These are phyloP conservation scores for Sordaria brevicollis DNA, from an alignment of 495 filamentous ascomycete genomes.

Conservation along the genomic window DNA sequence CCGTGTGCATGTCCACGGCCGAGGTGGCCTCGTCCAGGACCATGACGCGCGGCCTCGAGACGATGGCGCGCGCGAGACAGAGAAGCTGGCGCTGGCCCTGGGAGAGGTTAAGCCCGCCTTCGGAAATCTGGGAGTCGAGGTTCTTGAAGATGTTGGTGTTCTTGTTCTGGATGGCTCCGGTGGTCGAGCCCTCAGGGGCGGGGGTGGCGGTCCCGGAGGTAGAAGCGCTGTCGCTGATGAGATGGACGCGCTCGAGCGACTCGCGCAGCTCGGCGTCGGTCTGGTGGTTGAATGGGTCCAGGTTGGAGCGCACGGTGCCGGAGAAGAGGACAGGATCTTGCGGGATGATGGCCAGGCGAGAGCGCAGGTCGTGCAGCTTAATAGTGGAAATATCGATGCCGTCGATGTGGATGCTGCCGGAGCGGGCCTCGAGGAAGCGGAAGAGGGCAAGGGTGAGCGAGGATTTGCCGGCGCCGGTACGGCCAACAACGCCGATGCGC, in stretches of 20 bases:
- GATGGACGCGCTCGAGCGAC: constrained; percentile 65
- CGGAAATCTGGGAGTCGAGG: constrained; percentile 53
- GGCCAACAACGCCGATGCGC: constrained; percentile 71
- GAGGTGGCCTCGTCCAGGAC: constrained; percentile 86
- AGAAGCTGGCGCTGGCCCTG: constrained; percentile 86
- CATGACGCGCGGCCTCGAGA: constrained; percentile 70
- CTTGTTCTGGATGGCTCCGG: constrained; percentile 17
- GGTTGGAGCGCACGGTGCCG: constrained; percentile 71
- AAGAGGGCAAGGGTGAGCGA: constrained; percentile 75
- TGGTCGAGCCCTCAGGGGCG: constrained; percentile 2
- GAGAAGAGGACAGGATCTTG: constrained; percentile 76
- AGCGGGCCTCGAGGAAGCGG: constrained; percentile 67
- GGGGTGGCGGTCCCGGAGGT: constrained; percentile 17
- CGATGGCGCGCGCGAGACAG: constrained; percentile 79
- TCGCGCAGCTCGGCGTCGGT: constrained; percentile 61
- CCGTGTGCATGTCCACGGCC: constrained; percentile 81
- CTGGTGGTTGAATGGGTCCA: constrained; percentile 71
- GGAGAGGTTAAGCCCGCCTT: constrained; percentile 71
- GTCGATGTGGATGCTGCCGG: constrained; percentile 64
- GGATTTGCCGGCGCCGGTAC: constrained; percentile 82
- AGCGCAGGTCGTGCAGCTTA: constrained; percentile 60
- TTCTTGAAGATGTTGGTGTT: constrained; percentile 55
- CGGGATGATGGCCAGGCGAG: constrained; percentile 72
- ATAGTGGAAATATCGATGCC: constrained; percentile 68
- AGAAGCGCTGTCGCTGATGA: constrained; percentile 42